Evolutionary conservation across 225 moss, liverwort and hornwort genomes (phyloP).

Genomic region (Antitrichia curtipendula): DNA sequence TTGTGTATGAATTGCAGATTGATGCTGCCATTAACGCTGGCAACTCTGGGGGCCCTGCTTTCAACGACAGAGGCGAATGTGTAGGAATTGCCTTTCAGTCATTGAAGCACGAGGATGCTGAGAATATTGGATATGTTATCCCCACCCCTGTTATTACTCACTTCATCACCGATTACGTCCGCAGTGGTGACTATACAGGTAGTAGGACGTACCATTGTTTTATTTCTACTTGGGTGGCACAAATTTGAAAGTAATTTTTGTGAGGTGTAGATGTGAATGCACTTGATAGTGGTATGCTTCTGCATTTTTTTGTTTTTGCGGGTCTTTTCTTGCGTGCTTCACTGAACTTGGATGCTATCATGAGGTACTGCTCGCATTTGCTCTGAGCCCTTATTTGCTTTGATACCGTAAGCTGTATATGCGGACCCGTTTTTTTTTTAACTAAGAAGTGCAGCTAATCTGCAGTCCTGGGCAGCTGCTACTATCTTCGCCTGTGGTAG

Average conservation of each 20-base stretch:
- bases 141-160: slow-evolving; percentile 97
- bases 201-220: neutral
- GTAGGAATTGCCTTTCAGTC: slow-evolving; percentile 99
- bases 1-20: slow-evolving; percentile 36
- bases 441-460: neutral
- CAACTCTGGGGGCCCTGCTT: slow-evolving; percentile 97
- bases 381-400: neutral
- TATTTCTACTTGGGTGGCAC: neutral
- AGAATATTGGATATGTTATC: slow-evolving; percentile 98
- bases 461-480: neutral
- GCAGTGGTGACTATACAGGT: slow-evolving; percentile 98
- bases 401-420: neutral
- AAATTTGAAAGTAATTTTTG: neutral
- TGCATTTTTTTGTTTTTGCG: neutral
- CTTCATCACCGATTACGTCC: slow-evolving; percentile 80
- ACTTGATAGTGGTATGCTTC: neutral
- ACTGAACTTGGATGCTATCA: neutral
- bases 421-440: neutral
- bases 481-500: neutral
- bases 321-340: neutral
- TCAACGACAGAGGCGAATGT: slow-evolving; percentile 95
- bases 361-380: neutral
- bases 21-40: slow-evolving; percentile 99
- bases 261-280: neutral
- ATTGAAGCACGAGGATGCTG: slow-evolving; percentile 97